Conservation (phyloP, 371 early-diverging fungal species). For the Rhizopus microsporus region DNA sequence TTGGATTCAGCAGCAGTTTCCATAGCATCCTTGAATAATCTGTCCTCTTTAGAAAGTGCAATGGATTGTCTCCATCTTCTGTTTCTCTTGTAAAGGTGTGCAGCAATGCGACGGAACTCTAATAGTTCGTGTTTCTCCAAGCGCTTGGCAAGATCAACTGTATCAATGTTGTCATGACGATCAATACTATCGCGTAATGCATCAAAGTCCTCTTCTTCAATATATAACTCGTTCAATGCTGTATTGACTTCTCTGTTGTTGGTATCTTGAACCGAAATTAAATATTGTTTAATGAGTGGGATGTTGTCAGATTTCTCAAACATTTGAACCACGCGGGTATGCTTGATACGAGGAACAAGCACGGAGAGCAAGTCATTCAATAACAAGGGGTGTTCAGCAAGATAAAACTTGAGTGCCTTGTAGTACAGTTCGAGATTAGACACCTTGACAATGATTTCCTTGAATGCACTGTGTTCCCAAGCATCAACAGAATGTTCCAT, state of each 20-base stretch:
- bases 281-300: slow-evolving; percentile 92
- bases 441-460: slow-evolving; percentile 94
- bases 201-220: slow-evolving; percentile 96
- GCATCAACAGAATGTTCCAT: slow-evolving; percentile 92
- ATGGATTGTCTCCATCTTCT: slow-evolving; percentile 95
- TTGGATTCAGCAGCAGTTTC: slow-evolving; percentile 91
- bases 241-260: slow-evolving; percentile 93
- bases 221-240: slow-evolving; percentile 92
- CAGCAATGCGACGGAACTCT: slow-evolving; percentile 96
- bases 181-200: slow-evolving; percentile 91
- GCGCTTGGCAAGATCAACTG: slow-evolving; percentile 84
- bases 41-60: slow-evolving; percentile 92
- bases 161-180: slow-evolving; percentile 90
- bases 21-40: slow-evolving; percentile 96
- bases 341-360: slow-evolving; percentile 90
- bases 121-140: slow-evolving; percentile 94
- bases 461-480: slow-evolving; percentile 95
- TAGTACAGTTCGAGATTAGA: slow-evolving; percentile 95
- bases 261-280: slow-evolving; percentile 86
- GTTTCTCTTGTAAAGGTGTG: slow-evolving; percentile 92
- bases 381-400: slow-evolving; percentile 92
- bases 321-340: slow-evolving; percentile 92
- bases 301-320: slow-evolving; percentile 96
- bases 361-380: slow-evolving; percentile 89
- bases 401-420: slow-evolving; percentile 94